phyloP scores from a whole-genome alignment of 129 eudicot species.

The Flaveria brownii region DNA sequence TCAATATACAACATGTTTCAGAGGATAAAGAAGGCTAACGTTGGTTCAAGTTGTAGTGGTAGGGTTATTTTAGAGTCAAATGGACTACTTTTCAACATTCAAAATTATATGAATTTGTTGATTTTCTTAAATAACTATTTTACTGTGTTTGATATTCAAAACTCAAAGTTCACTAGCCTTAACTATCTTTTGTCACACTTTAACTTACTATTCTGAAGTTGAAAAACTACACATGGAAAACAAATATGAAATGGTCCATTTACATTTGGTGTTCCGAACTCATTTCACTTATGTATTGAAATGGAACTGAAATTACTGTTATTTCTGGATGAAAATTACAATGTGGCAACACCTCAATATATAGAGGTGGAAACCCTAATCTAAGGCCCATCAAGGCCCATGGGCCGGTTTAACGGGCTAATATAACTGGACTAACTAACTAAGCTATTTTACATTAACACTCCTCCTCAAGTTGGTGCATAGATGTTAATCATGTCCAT shows the following conservation, averaged over 20 bases:
- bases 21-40: constrained; percentile 4
- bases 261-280: neutral
- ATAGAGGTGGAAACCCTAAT: no score
- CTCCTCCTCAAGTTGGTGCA: no score
- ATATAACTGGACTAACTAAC: no score
- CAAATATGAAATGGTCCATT: neutral
- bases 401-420: no score
- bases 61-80: neutral
- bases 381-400: no score
- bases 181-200: constrained; percentile 1
- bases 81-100: neutral
- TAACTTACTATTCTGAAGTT: neutral
- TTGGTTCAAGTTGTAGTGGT: constrained; percentile 17
- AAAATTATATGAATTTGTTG: neutral
- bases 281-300: constrained; percentile 1
- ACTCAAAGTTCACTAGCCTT: neutral
- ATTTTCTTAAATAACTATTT: neutral
- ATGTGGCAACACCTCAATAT: no score
- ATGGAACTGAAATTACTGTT: no score
- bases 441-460: no score
- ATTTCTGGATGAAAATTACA: no score
- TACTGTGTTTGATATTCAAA: neutral
- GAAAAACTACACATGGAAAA: constrained; percentile 9
- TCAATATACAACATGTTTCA: neutral
- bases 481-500: no score